A percentile compares a stretch with the other conserved stretches of the same genome.
phyloP scores from a whole-genome alignment of 768 basidiomycete genomes.

The Hericium coralloides region DNA sequence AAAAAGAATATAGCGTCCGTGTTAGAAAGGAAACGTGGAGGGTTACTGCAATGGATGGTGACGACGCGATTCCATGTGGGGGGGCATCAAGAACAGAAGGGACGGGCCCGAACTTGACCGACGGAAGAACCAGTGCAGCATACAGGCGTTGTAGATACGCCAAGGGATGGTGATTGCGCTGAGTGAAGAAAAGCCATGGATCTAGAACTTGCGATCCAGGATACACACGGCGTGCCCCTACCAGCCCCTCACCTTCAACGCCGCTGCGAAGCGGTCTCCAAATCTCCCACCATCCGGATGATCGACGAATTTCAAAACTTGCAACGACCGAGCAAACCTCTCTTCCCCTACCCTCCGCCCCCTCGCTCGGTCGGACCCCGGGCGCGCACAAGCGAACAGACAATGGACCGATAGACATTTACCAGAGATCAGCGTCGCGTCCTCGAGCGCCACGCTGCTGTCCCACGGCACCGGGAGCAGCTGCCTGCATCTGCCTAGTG shows the following conservation, averaged over 20 bases:
- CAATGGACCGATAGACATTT: slow-evolving; percentile 15
- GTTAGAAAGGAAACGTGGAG: slow-evolving; percentile 28
- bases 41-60: not conserved
- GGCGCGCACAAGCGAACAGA: slow-evolving; percentile 29
- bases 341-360: slow-evolving; percentile 35
- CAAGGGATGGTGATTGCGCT: not conserved
- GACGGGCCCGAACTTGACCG: not conserved
- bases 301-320: slow-evolving; percentile 26
- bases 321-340: slow-evolving; percentile 23
- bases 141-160: not conserved
- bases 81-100: not conserved
- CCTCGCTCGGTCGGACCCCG: slow-evolving; percentile 37
- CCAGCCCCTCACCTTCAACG: not conserved
- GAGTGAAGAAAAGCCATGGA: not conserved
- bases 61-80: not conserved
- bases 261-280: slow-evolving; percentile 6
- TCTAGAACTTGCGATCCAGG: not conserved
- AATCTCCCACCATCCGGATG: slow-evolving; percentile 27
- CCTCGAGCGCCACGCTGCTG: slow-evolving; percentile 36
- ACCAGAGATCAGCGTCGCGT: slow-evolving; percentile 40
- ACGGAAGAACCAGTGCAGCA: not conserved
- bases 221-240: slow-evolving; percentile 18
- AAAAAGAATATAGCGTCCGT: slow-evolving; percentile 74
- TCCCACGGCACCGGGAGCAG: slow-evolving; percentile 38
- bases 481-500: slow-evolving; percentile 69